Base-by-base conservation (phyloP, 495 filamentous ascomycete species). In the Pseudevernia furfuracea region DNA sequence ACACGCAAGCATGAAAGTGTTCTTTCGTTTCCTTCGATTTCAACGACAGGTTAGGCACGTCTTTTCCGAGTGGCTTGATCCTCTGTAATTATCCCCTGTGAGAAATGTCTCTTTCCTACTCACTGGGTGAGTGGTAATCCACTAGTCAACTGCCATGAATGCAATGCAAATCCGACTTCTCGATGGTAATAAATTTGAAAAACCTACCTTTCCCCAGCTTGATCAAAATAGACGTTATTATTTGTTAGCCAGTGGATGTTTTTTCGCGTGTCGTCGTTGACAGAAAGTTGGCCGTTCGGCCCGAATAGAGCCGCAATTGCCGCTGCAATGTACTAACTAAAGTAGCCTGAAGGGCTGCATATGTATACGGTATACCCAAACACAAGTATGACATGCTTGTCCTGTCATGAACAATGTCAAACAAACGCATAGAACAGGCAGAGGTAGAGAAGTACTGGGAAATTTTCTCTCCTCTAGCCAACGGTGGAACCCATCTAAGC, bases 391-490 rank as follows among this genome's bases (percentile, higher is more conserved):
- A 25, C 9, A 7, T 52, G 10, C 23, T 53, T 32, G 25, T 53
- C 59, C 4, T 48, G 30, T 15, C 30, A 46, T 25, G n/a, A 28
- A 84, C 77, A 75, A 89, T 90, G 82, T 85, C 91, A 17, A 78
- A 77, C 70, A 89, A 90, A 75, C 85, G 85, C 69, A 97, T 97
- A 75, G 92, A 96, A 71, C 87, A 94, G 74, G 89, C 89, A 79
- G 95, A 98, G 75, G 89, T 98, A 71, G 91, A 96, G 72, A 91
- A 92, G 63, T 98, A 97, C 78, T 98, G 94, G 94, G 96, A 97
- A 79, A 97, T 98, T 76, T 98, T 98, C 78, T 82, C 89, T 61
- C 86, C 91, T 43, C 82, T 96, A 61, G 65, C 79, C 55, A 87
- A 88, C 75, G 93, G 92, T 75, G 87, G 89, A 67, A 80, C 87